Percentiles rank a stretch among this genome's conserved stretches.
phyloP scores from a whole-genome alignment of 331 rosid species.

The Ulmus americana region DNA sequence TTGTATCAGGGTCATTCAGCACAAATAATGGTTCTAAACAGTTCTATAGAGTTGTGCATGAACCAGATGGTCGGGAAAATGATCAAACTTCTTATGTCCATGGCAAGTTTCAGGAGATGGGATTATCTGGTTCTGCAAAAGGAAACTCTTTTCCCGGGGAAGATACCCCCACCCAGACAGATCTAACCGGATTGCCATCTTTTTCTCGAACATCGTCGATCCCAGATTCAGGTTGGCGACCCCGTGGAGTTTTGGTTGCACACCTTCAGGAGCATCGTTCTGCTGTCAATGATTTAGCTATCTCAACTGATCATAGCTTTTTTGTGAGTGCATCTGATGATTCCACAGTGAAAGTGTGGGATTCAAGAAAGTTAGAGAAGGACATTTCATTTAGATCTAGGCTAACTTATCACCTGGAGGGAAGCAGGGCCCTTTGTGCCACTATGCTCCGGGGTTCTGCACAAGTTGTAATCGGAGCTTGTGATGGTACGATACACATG shows the following conservation, averaged over 20 bases:
- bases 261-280: conserved; percentile 97
- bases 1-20: conserved; percentile 80
- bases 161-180: conserved; percentile 55
- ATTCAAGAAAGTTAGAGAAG: conserved; percentile 83
- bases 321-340: conserved; percentile 94
- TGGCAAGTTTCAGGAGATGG: conserved; percentile 65
- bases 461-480: conserved; percentile 88
- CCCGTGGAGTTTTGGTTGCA: conserved; percentile 90
- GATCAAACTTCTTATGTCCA: conserved; percentile 52
- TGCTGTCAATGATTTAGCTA: conserved; percentile 77
- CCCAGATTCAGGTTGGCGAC: conserved; percentile 94
- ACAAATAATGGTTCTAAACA: conserved; percentile 72
- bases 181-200: conserved; percentile 55
- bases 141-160: conserved; percentile 45
- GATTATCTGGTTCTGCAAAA: conserved; percentile 48
- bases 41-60: conserved; percentile 93
- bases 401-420: conserved; percentile 89
- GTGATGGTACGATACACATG: conserved; percentile 82
- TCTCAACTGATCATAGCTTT: conserved; percentile 82
- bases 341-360: conserved; percentile 97
- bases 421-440: conserved; percentile 83
- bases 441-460: conserved; percentile 79
- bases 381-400: conserved; percentile 94
- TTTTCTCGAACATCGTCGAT: conserved; percentile 53
- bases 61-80: conserved; percentile 86